A percentile compares a stretch with the other conserved stretches of the same genome.
phyloP scores from a whole-genome alignment of 352 stramenopile species.

The Globisporangium nunn region DNA sequence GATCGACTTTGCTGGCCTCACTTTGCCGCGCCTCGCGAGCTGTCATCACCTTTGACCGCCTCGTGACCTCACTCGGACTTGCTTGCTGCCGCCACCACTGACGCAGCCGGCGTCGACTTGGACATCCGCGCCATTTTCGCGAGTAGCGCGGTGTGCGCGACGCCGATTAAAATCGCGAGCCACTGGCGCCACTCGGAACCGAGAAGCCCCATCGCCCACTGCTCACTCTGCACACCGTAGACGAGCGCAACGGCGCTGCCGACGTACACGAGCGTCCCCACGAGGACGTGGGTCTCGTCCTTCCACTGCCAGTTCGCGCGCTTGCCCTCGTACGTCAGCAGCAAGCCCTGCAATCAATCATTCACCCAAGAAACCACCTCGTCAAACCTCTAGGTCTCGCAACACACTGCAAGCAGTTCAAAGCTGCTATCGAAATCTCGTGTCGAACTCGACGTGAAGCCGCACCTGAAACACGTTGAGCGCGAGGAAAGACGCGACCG shows the following conservation, averaged over 20 bases:
- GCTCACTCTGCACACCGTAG: slow-evolving; percentile 40
- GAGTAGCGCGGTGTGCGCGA: slow-evolving; percentile 43
- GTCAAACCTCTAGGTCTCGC: not conserved
- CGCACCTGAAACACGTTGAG: slow-evolving; percentile 58
- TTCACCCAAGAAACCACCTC: not conserved
- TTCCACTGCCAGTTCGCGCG: slow-evolving; percentile 63
- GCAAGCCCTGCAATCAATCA: slow-evolving; percentile 20
- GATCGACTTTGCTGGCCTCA: not conserved
- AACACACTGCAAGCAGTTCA: not conserved
- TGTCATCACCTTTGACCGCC: not conserved
- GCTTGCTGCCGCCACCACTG: not conserved
- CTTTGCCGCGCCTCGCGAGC: not conserved
- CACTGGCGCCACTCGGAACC: slow-evolving; percentile 29
- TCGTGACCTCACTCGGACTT: slow-evolving; percentile 2
- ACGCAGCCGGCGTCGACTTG: not conserved
- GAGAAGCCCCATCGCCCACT: slow-evolving; percentile 25
- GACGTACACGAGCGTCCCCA: slow-evolving; percentile 52
- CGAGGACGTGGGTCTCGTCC: slow-evolving; percentile 60
- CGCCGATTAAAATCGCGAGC: slow-evolving; percentile 30
- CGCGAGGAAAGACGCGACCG: slow-evolving; percentile 41
- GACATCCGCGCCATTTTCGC: slow-evolving; percentile 2
- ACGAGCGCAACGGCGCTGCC: slow-evolving; percentile 33
- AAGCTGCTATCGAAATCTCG: no score
- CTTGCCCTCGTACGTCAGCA: slow-evolving; percentile 53
- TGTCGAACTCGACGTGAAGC: no score